phyloP scores from a whole-genome alignment of 1,139 yeast species.

The Hanseniaspora gamundiae region DNA sequence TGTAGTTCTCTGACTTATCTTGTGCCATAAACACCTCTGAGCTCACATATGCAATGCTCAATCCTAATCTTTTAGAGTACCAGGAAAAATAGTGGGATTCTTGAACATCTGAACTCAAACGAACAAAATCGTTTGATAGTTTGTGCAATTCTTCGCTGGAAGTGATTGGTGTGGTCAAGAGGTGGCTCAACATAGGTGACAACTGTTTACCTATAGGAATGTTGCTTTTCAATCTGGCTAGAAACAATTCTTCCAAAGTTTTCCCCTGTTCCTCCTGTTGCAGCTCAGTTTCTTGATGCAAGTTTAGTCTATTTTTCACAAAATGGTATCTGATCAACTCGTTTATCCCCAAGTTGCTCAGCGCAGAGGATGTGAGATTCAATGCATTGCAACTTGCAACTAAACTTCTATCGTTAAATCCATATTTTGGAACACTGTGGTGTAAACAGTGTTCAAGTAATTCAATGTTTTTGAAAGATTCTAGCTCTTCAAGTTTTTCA shows the following conservation, averaged over 20 bases:
- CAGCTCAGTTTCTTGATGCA: slow-evolving; percentile 19
- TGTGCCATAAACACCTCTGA: slow-evolving; percentile 71
- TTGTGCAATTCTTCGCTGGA: slow-evolving; percentile 50
- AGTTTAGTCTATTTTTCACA: slow-evolving; percentile 39
- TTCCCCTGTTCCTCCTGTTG: slow-evolving; percentile 13
- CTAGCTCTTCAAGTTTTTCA: background rate
- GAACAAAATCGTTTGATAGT: slow-evolving; percentile 74
- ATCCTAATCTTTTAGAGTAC: slow-evolving; percentile 75
- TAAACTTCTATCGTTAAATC: slow-evolving; percentile 55
- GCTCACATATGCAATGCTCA: slow-evolving; percentile 59
- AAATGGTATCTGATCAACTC: slow-evolving; percentile 61
- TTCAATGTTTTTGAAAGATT: slow-evolving; percentile 1
- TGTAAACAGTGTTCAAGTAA: slow-evolving; percentile 37
- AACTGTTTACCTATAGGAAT: slow-evolving; percentile 37
- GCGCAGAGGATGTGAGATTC: slow-evolving; percentile 42
- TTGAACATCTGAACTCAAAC: slow-evolving; percentile 53
- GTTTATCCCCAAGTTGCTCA: slow-evolving; percentile 31
- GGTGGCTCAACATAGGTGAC: slow-evolving; percentile 24
- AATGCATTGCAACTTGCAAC: slow-evolving; percentile 47
- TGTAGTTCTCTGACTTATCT: slow-evolving; percentile 48
- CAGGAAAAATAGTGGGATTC: slow-evolving; percentile 77
- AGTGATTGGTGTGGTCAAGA: slow-evolving; percentile 24
- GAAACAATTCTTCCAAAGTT: slow-evolving; percentile 36
- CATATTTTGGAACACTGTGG: slow-evolving; percentile 50
- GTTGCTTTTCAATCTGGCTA: slow-evolving; percentile 53